phyloP scores from a whole-genome alignment of 225 moss, liverwort and hornwort genomes.

The Anthoceros angustus region DNA sequence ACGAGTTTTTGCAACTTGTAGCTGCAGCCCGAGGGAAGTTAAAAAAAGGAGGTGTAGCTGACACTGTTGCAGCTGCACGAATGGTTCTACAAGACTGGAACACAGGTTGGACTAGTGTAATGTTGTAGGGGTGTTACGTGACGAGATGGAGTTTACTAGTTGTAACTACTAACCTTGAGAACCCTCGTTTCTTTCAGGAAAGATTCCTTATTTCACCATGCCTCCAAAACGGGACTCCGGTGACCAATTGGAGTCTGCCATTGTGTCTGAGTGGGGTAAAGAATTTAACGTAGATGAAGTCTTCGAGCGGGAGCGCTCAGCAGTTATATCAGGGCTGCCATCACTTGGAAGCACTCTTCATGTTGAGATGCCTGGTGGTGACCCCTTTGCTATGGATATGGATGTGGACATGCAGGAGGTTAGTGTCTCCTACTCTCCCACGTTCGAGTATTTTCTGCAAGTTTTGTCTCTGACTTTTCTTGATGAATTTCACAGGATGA shows the following conservation, averaged over 20 bases:
- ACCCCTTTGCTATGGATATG: conserved; percentile 49
- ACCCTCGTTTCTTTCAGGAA: conserved; percentile 23
- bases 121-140: too few species aligned
- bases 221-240: conserved; percentile 34
- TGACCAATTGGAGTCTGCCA: conserved; percentile 45
- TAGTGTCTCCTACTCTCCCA: neutral
- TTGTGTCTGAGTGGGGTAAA: conserved; percentile 66
- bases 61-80: conserved; percentile 51
- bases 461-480: neutral
- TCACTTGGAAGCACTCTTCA: conserved; percentile 42
- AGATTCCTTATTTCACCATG: conserved; percentile 53
- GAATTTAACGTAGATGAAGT: conserved; percentile 65
- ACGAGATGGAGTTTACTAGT: too few species aligned
- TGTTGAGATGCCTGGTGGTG: conserved; percentile 43
- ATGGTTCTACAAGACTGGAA: conserved; percentile 80
- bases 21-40: conserved; percentile 53
- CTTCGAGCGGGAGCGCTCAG: conserved; percentile 46
- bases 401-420: conserved; percentile 27
- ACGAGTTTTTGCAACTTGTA: conserved; percentile 52
- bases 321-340: conserved; percentile 60
- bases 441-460: neutral
- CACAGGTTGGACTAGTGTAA: conserved; percentile 29
- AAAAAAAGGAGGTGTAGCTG: conserved; percentile 50
- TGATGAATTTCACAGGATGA: conserved; percentile 1
- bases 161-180: too few species aligned